Base-by-base conservation (phyloP, 768 basidiomycete species). In the Leccinum arenicola region DNA sequence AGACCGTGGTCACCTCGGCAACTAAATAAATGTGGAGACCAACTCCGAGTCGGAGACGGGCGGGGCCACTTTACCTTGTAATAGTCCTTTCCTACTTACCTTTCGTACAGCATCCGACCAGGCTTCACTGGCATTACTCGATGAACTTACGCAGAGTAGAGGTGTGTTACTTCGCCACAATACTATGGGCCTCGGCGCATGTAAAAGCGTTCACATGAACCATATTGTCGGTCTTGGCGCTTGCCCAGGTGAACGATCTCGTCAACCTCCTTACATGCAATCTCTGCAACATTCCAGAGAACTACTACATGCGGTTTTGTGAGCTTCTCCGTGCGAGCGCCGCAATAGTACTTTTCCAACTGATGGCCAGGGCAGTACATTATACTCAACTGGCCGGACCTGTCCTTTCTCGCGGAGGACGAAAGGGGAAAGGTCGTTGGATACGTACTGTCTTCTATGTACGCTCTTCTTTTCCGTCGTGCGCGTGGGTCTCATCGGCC, bases 401-500 rank as follows among this genome's bases (percentile, higher is more conserved):
- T 83, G 23, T 82, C 80, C 6, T 84, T 78, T 65, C 80, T 84
- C 6, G 83, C 82, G 1, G 81, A 81, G 51, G 77, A 82, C 51
- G 74, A 76, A 35, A 69, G 67, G 23, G 81, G 82, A 1, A 75
- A 78, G 23, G 75, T 84, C 21, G 82, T 84, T 1, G 83, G 83
- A 10, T 84, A 83, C 64, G 82, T 84, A 15, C 64, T 84, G n/a
- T 80, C 79, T 0, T 82, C 83, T 51, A 81, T 84, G 83, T 83
- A 53, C 35, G 79, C 67, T 27, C 43, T 21, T n/a, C n/a, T 50
- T 36, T 43, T 19, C 27, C 14, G 19, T 54, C 33, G 35, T 21
- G 17, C 10, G 47, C 12, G 27, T 29, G 21, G 31, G 17, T 59
- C 61, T 67, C n/a, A 62, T 52, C 36, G 12, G 19, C 21, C 6